phyloP scores from a whole-genome alignment of 345 rosid genomes.

The Eucalyptus erythrocorys region DNA sequence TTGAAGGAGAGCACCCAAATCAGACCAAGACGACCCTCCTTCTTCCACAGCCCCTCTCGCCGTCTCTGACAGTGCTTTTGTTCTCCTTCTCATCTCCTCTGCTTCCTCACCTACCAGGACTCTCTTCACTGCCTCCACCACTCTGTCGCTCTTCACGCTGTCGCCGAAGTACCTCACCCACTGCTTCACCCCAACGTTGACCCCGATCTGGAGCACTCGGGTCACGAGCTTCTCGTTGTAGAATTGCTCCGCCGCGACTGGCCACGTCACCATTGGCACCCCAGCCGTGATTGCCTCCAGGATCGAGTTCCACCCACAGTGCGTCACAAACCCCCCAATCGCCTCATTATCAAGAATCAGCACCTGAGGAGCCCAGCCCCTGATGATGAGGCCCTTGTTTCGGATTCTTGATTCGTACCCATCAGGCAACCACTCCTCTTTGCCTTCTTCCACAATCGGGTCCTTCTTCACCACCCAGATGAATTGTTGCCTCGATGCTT shows the following conservation, averaged over 20 bases:
- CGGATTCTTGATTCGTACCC: constrained; percentile 26
- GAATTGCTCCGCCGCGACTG: constrained; percentile 15
- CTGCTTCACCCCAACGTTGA: constrained; percentile 1
- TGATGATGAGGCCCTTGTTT: constrained; percentile 25
- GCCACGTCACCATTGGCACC: constrained; percentile 33
- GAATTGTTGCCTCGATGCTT: constrained; percentile 37
- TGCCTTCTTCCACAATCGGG: constrained; percentile 5
- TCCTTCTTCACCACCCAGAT: constrained; percentile 35
- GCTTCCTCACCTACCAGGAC: constrained; percentile 24
- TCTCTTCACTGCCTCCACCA: constrained; percentile 16
- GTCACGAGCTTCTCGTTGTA: constrained; percentile 24
- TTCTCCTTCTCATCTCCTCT: constrained; percentile 18
- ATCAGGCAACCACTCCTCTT: constrained; percentile 35
- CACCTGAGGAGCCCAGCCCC: constrained; percentile 36
- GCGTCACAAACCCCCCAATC: constrained; percentile 21
- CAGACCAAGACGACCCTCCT: constrained; percentile 27
- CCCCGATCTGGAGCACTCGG: constrained; percentile 5
- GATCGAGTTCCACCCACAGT: constrained; percentile 30
- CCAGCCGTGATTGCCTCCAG: constrained; percentile 18
- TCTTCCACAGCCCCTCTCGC: constrained; percentile 23
- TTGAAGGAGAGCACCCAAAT: constrained; percentile 4
- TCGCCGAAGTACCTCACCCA: constrained; percentile 1
- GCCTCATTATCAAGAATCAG: constrained; percentile 24
- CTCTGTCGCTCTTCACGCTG: neutral
- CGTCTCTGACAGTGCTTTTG: neutral